Conservation (phyloP, 306 rosid species). For the Hippophae gyantsensis region DNA sequence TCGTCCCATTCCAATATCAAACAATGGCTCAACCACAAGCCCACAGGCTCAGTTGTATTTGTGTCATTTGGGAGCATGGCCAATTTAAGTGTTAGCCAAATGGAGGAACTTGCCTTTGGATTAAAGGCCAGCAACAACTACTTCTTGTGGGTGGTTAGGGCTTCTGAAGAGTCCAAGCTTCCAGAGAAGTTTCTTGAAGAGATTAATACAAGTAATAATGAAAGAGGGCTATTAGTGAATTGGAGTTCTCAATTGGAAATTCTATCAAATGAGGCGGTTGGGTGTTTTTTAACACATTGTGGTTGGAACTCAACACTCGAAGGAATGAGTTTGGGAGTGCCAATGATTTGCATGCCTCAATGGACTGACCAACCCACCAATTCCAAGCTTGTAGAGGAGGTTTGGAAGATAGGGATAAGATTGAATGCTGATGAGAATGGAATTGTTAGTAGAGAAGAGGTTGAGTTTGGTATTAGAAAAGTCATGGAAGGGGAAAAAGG, state of each 20-base stretch:
- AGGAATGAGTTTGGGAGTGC: constrained; percentile 18
- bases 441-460: not conserved
- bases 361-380: constrained; percentile 29
- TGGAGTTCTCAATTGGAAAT: constrained; percentile 24
- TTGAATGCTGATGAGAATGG: constrained; percentile 17
- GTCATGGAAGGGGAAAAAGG: constrained; percentile 16
- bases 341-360: constrained; percentile 20
- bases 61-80: constrained; percentile 26
- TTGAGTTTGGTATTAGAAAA: constrained; percentile 5
- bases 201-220: not conserved
- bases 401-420: constrained; percentile 21
- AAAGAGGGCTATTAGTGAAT: constrained; percentile 15
- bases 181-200: constrained; percentile 14
- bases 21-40: constrained; percentile 19
- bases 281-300: constrained; percentile 26
- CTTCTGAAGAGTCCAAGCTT: constrained; percentile 12
- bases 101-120: constrained; percentile 14
- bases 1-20: not conserved
- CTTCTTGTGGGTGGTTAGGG: constrained; percentile 23
- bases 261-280: constrained; percentile 16
- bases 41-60: constrained; percentile 8
- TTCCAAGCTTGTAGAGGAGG: constrained; percentile 19
- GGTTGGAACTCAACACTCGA: constrained; percentile 31
- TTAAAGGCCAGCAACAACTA: not conserved
- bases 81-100: not conserved